Conservation (phyloP, 2,329 filamentous ascomycete species). For the Colletotrichum spinosum region DNA sequence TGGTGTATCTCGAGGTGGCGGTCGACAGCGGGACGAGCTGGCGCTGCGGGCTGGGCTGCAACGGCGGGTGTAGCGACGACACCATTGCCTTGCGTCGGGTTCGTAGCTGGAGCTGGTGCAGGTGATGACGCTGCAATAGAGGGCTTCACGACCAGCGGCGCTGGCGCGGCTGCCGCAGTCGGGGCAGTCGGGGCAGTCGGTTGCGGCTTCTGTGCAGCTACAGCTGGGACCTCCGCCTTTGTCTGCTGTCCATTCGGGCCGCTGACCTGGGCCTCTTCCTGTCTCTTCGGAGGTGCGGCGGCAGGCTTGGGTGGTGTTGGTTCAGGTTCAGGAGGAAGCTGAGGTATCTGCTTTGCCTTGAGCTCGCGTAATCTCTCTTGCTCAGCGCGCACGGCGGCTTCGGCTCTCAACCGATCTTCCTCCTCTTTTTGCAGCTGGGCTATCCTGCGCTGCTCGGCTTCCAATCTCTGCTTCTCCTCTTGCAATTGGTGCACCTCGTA, state of each 20-base stretch:
- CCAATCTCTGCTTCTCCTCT: constrained; percentile 55
- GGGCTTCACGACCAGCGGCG: constrained; percentile 31
- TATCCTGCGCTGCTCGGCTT: constrained; percentile 57
- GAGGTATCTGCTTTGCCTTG: constrained; percentile 57
- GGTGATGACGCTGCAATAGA: constrained; percentile 35
- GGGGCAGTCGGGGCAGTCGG: constrained; percentile 20
- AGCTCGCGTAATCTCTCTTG: constrained; percentile 61
- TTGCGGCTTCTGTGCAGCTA: constrained; percentile 26
- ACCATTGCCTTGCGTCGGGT: constrained; percentile 19
- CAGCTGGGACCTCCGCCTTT: constrained; percentile 23
- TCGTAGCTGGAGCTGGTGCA: constrained; percentile 4
- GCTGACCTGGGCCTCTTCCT: constrained; percentile 40
- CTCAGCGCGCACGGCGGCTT: constrained; percentile 59
- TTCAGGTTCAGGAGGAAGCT: constrained; percentile 52
- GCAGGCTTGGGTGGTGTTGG: constrained; percentile 45
- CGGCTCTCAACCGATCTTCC: constrained; percentile 57
- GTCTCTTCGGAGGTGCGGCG: constrained; percentile 34
- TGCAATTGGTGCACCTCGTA: constrained; percentile 60
- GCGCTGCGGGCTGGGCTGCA: constrained; percentile 7
- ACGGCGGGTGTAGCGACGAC: constrained; percentile 25
- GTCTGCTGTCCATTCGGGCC: constrained; percentile 34
- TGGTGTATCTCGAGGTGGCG: constrained; percentile 71
- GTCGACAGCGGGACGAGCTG: constrained; percentile 45
- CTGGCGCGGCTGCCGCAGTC: constrained; percentile 33
- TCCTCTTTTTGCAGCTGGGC: constrained; percentile 58